Base-by-base conservation (phyloP, 108 stramenopile genomes). In the Craspedostauros australis region DNA sequence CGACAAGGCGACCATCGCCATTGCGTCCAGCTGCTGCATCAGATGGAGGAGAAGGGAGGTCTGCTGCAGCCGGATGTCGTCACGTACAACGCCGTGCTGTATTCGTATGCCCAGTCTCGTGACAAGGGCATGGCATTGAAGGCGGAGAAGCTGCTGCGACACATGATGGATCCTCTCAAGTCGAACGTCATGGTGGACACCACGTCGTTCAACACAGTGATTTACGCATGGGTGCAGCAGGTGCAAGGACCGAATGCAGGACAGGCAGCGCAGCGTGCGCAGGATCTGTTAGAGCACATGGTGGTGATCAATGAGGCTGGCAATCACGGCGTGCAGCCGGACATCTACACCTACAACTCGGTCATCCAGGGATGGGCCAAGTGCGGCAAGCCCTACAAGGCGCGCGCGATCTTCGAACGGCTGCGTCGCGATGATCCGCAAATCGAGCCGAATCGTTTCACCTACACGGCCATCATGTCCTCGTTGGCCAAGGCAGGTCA, bases 171-270 rank as follows among this genome's bases (percentile, higher is more conserved):
- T 15, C 75, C 75, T 9, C 55, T 9, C 14, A 59, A 45, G 29
- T 30, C 24, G 19, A 21, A 52, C 14, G 45, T 55, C 5, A 5
- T 22, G 9, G 63, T 48, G 15, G 74, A 83, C 40, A 75, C 61
- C 26, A 77, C 77, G 21, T 78, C 70, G 15, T 88, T 77, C 66
- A 88, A 88, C 56, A 71, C 76, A 2, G 82, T 83, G 24, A 65
- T 88, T 16, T 68, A 71, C 50, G 81, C 76, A 4, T 72, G 76
- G 65, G 55, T 62, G 22, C 37, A 54, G 28, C 29, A 1, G 12
- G n/a, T n/a, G 36, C 14, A 37, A n/a, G n/a, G n/a, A n/a, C 16
- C 1, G 11, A 44, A 44, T 20, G 34, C 11, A 11, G 14, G 9
- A 14, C 34, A 36, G 14, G 54, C 60, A 7, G 59, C 56, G 9